Evolutionary conservation across 2,329 filamentous ascomycete species (phyloP), one percentile per base, ranked within the genome.

Genomic region (Sporothrix globosa): DNA sequence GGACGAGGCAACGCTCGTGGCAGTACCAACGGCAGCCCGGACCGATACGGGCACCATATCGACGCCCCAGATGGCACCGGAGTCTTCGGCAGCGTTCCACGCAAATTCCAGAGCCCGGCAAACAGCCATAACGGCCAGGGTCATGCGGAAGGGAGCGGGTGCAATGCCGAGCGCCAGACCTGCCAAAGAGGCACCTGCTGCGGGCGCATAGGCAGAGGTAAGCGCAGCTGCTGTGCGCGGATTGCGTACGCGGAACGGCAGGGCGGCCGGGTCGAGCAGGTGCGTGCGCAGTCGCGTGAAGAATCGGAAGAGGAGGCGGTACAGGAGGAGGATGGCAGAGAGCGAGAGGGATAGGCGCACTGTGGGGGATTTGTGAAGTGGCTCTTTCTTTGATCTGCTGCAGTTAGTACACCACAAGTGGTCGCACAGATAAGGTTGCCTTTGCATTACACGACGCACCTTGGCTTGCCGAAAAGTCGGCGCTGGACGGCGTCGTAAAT

Each of bases 291-390:
- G 83, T 39, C 92, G 88, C 34, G 87, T 87, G 76, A 98, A 92
- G 84, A 98, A 97, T 71, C 95, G 92, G 81, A 95, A 93, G 34
- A 98, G 88, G 0, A 97, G 84, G 41, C 96, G 89, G 79, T 99
- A 96, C 72, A 78, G 88, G 56, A 98, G 88, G 24, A 98, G 86
- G 73, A 97, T 93, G 2, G 92, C 87, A 19, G 93, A 94, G 17
- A 97, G 85, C 0, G 93, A 96, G 10, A 94, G 83, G 0, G 93
- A 95, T 11, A 97, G 84, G 69, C 93, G 88, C 67, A 96, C 83
- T 30, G 91, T 91, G 0, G 90, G 84, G 0, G 90, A 92, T 73
- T 86, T 87, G 81, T 87, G 85, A 19, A 88, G 81, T 0, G 87
- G 83, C 54, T 85, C 81, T 75, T 85, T 87, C 75, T 84, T 74